Conservation (phyloP, 2,329 filamentous ascomycete genomes). For the Pyrenochaeta sp. region DNA sequence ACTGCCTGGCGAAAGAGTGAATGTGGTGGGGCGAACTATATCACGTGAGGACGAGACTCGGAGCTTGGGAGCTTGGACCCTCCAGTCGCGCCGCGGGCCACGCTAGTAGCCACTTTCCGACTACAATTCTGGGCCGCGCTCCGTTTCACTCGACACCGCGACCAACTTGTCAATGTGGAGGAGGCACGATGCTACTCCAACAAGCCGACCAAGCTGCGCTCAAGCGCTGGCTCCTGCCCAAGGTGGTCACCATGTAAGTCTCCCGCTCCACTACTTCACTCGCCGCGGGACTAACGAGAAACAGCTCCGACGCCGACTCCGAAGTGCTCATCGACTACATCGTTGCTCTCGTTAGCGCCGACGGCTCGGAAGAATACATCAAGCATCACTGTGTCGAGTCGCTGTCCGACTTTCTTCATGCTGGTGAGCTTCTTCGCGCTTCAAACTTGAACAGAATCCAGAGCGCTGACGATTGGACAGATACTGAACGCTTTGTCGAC, state of each 20-base stretch:
- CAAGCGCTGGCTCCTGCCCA: slow-evolving; percentile 79
- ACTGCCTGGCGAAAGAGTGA: too few relatives aligned
- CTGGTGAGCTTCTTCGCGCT: slow-evolving; percentile 57
- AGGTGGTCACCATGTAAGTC: slow-evolving; percentile 75
- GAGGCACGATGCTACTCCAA: slow-evolving; percentile 61
- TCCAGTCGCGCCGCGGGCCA: slow-evolving; percentile 20
- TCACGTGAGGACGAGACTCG: slow-evolving; percentile 27
- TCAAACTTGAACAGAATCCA: neutral
- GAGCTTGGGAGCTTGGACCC: slow-evolving; percentile 6
- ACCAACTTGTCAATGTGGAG: too few relatives aligned
- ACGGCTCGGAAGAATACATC: slow-evolving; percentile 67
- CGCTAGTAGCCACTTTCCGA: slow-evolving; percentile 17
- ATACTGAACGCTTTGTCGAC: slow-evolving; percentile 69
- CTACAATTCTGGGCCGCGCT: slow-evolving; percentile 1
- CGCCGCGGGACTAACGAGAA: slow-evolving; percentile 9
- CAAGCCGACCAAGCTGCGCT: slow-evolving; percentile 65
- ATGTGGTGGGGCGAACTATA: slow-evolving; percentile 18
- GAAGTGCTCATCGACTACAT: slow-evolving; percentile 86
- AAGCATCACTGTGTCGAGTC: slow-evolving; percentile 73
- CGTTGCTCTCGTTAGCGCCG: slow-evolving; percentile 74
- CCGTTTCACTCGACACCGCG: too few relatives aligned
- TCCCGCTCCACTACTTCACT: too few relatives aligned
- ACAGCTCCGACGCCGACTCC: slow-evolving; percentile 77
- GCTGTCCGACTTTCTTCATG: slow-evolving; percentile 77
- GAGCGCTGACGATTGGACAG: slow-evolving; percentile 46